Percentiles rank a stretch among this genome's conserved stretches.
Conservation (phyloP, 768 basidiomycete genomes). For the Tubosaeta sp. region DNA sequence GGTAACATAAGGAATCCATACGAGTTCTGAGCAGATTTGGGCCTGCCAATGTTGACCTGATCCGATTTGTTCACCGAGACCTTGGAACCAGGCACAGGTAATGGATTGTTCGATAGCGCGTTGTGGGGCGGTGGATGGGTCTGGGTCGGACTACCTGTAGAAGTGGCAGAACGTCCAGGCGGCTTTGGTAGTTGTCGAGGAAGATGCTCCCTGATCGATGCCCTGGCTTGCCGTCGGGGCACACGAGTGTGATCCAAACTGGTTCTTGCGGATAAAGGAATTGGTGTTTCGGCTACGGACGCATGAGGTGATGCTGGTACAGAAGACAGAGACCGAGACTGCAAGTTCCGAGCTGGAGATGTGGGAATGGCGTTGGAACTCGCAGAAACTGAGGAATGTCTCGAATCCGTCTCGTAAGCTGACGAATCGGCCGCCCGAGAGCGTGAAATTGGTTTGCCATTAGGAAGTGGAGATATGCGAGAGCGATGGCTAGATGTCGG, state of each 20-base stretch:
- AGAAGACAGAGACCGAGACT: slow-evolving; percentile 16
- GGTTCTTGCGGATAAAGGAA: slow-evolving; percentile 16
- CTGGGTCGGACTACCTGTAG: slow-evolving; percentile 27
- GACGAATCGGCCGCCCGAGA: slow-evolving; percentile 2
- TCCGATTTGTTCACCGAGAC: slow-evolving; percentile 1
- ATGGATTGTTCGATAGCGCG: background rate
- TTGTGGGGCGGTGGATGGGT: slow-evolving; percentile 2
- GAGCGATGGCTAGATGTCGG: slow-evolving; percentile 6
- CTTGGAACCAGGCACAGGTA: slow-evolving; percentile 2
- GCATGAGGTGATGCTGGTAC: slow-evolving; percentile 31
- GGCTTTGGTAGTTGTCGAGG: slow-evolving; percentile 11
- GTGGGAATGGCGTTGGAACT: slow-evolving; percentile 5
- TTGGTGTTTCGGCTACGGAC: slow-evolving; percentile 13
- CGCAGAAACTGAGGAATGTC: slow-evolving; percentile 22
- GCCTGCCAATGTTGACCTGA: slow-evolving; percentile 7
- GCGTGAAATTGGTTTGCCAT: slow-evolving; percentile 9
- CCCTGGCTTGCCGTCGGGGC: slow-evolving; percentile 8
- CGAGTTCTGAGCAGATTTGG: slow-evolving; percentile 27
- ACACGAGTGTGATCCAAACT: slow-evolving; percentile 15
- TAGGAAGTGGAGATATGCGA: slow-evolving; percentile 8
- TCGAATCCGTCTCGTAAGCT: slow-evolving; percentile 15
- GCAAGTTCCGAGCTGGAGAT: slow-evolving; percentile 10
- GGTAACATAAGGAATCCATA: slow-evolving; percentile 14
- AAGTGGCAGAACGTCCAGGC: slow-evolving; percentile 37
- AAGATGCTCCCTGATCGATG: slow-evolving; percentile 2